These are phyloP conservation scores for Pleurozium schreberi DNA, from an alignment of 225 moss, liverwort and hornwort species.

Conservation along the genomic window DNA sequence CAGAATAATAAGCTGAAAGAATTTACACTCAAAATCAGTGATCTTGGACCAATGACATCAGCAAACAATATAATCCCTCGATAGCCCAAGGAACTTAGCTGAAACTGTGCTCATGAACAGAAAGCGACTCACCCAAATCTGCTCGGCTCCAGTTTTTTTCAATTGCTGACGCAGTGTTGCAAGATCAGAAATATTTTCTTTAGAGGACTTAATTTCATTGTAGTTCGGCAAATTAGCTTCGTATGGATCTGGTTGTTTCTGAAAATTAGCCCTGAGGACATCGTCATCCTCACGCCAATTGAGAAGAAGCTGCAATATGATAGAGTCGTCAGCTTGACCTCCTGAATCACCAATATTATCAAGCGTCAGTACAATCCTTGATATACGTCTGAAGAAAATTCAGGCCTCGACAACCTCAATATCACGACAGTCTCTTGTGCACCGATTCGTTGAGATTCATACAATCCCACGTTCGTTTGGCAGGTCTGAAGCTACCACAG, in stretches of 20 bases:
- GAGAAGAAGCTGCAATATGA: constrained; percentile 15
- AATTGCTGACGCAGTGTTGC: neutral
- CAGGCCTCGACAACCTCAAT: neutral
- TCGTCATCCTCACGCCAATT: neutral
- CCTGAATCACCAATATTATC: constrained; percentile 1
- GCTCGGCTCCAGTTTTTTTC: neutral
- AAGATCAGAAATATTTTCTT: neutral
- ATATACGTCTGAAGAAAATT: neutral
- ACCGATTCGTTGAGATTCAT: neutral
- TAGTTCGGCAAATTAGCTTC: neutral
- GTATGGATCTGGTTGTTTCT: neutral
- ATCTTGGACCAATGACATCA: neutral
- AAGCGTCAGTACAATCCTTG: neutral
- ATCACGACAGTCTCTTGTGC: neutral
- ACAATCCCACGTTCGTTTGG: neutral
- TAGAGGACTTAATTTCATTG: neutral
- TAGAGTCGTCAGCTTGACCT: neutral
- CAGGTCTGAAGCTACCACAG: neutral
- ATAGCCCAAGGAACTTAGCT: neutral
- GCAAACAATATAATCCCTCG: neutral
- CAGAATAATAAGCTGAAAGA: neutral
- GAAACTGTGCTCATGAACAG: neutral
- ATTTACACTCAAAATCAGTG: neutral
- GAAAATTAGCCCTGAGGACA: neutral
- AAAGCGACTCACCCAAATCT: constrained; percentile 6